These are phyloP conservation scores for Allium sativum DNA, from an alignment of 106 monocot genomes.

Conservation along the genomic window DNA sequence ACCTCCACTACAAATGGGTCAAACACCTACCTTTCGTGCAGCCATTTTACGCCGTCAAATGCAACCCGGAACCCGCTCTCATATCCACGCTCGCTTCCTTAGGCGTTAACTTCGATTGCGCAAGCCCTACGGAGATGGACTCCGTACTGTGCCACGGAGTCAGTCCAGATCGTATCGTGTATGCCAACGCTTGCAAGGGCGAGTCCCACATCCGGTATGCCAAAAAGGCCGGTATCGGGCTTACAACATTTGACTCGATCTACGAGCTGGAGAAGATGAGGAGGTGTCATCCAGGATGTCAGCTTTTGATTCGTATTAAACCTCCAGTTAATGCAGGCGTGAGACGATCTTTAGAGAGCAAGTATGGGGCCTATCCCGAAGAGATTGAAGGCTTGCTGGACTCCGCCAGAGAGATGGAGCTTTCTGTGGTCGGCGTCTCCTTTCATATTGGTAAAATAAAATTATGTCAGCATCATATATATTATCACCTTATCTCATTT, in stretches of 20 bases:
- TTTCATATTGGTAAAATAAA: conserved; percentile 17
- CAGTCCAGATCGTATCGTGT: conserved; percentile 6
- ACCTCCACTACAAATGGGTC: conserved; percentile 12
- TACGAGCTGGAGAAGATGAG: conserved; percentile 14
- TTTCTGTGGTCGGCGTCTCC: conserved; percentile 10
- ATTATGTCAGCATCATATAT: not conserved
- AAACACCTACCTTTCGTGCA: not conserved
- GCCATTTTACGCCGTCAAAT: conserved; percentile 20
- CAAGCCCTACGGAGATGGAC: conserved; percentile 18
- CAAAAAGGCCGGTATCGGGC: not conserved
- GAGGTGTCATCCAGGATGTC: conserved; percentile 3
- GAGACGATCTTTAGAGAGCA: not conserved
- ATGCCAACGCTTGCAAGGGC: conserved; percentile 28
- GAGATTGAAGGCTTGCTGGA: conserved; percentile 10
- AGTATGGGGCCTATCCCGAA: conserved; percentile 8
- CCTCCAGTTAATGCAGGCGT: conserved; percentile 1
- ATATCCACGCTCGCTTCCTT: conserved; percentile 10
- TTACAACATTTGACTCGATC: conserved; percentile 14
- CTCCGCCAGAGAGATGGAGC: conserved; percentile 1
- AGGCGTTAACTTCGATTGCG: conserved; percentile 19
- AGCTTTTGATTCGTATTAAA: conserved; percentile 5
- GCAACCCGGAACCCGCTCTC: conserved; percentile 18
- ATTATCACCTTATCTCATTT: not conserved
- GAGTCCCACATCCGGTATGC: conserved; percentile 18
- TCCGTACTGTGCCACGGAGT: conserved; percentile 8